Base-by-base conservation (phyloP, 257 asterid species). In the Solanum okadae region DNA sequence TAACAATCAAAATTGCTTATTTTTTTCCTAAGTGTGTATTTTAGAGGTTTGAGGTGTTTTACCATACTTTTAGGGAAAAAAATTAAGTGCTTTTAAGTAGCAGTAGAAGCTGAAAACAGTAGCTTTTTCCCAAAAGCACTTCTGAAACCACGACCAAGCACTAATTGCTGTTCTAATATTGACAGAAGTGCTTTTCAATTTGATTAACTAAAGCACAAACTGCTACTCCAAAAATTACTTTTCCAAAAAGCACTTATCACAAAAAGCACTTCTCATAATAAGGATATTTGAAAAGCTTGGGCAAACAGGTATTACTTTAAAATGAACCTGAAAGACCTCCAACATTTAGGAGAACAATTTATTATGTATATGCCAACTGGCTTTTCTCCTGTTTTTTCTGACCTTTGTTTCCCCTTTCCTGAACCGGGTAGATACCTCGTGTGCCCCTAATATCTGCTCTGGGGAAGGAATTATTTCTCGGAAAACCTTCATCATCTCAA, bases 391-490 rank as follows among this genome's bases (percentile, higher is more conserved):
- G 79, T 84, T 42, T 63, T 31, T 65, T 29, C 56, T 75, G 27
- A 44, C 71, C 73, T 67, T 70, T 44, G 8, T 75, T 42, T 68
- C 49, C 27, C 83, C 89, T 82, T 49, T 81, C 86, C 61, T 77
- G 61, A 77, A n/a, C 84, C 4, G 37, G 67, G 85, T 96, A 96
- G 99, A 91, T 97, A 90, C 98, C 98, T 85, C 98, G 99, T 59
- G 98, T 97, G 56, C 99, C 99, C 18, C 33, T 93, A 49, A 83
- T 96, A 35, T 94, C 91, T 90, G 98, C 91, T 83, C 98, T 96
- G 77, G 89, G 96, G 89, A 94, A 97, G 90, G 94, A 98, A 72
- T 95, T 95, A 59, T 94, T 94, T 90, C 92, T 97, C 35, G 98
- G 95, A 86, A 88, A 87, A 20, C 99, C 99, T 35, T 97, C 99